Conservation (phyloP, 2,329 filamentous ascomycete species). For the Leptosphaerulina australis region DNA sequence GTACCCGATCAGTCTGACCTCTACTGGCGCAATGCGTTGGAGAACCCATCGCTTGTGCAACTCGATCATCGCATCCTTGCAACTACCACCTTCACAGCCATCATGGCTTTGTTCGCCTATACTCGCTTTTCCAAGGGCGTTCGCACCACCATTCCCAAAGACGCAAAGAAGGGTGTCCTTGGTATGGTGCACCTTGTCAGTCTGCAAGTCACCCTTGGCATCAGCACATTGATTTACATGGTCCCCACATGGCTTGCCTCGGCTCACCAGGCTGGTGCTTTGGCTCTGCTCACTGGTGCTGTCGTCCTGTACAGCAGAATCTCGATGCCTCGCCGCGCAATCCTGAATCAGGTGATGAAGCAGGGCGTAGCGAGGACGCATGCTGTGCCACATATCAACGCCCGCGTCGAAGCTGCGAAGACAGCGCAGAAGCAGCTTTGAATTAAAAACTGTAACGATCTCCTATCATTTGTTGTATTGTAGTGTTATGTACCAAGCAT, state of each 20-base stretch:
- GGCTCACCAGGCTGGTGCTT: slow-evolving; percentile 87
- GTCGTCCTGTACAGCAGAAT: slow-evolving; percentile 73
- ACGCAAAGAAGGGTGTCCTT: slow-evolving; percentile 73
- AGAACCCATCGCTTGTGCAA: slow-evolving; percentile 95
- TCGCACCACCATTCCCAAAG: slow-evolving; percentile 60
- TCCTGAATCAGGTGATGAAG: slow-evolving; percentile 40
- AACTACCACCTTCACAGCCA: slow-evolving; percentile 81
- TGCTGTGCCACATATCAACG: slow-evolving; percentile 27
- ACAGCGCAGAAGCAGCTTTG: slow-evolving; percentile 24
- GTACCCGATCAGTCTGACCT: slow-evolving; percentile 79
- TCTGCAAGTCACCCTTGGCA: slow-evolving; percentile 84
- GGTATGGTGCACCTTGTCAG: slow-evolving; percentile 83
- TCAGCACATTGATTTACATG: slow-evolving; percentile 90
- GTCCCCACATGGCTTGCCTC: slow-evolving; percentile 88
- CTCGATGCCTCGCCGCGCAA: slow-evolving; percentile 41
- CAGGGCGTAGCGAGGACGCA: slow-evolving; percentile 23
- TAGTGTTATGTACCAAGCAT: slow-evolving; percentile 15
- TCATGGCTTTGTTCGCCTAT: slow-evolving; percentile 82
- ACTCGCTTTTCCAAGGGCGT: slow-evolving; percentile 70
- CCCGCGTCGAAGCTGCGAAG: slow-evolving; percentile 30
- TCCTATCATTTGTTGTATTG: slow-evolving; percentile 15
- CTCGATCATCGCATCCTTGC: slow-evolving; percentile 94
- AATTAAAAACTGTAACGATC: slow-evolving; percentile 4
- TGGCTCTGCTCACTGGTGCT: slow-evolving; percentile 82
- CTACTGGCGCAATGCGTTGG: slow-evolving; percentile 96